Evolutionary conservation across 1,139 yeast genomes (phyloP), one percentile per base, ranked within the genome.

Genomic region (Blastobotrys raffinosifermentans): DNA sequence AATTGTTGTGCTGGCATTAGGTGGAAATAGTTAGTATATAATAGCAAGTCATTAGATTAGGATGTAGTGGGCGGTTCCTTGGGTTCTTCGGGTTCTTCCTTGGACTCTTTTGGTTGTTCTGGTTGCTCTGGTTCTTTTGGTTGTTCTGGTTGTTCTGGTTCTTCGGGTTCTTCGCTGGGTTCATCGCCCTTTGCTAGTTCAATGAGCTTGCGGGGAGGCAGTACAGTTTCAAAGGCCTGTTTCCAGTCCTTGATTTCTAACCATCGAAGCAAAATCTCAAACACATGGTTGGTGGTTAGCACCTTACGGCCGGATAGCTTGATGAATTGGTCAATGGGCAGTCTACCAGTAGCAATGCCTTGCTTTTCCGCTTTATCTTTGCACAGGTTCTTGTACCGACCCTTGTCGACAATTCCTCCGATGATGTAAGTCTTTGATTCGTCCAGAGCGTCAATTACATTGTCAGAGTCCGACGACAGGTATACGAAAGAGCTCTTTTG

Each of bases 371-470:
- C 98, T 59, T 89, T 91, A 48, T 82, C 72, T 40, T 76, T 70
- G 60, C 98, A 91, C 35, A 91, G 63, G 45, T 71, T 69, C 61
- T 89, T 89, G 66, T 91, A 83, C 49, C 97, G 73, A 47, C 94
- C 94, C 60, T 89, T 91, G 60, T 91, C 98, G 6, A 91, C 97
- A 38, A 91, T 89, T 0, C 98, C 98, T 7, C 98, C 98, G 37
- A 91, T 78, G 32, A 89, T 75, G 52, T 91, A 91, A 0, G 93
- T 82, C 58, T 72, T 70, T 4, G 78, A 80, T 3, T 78, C 75
- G 44, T 80, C 78, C 35, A 91, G 64, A 8, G 63, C 67, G 14
- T 72, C 74, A 23, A 82, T 62, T 15, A 73, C 72, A 19, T 82
- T 82, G 13, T 80, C 83, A 0, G 95, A 80, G 51, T 91, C 98